Evolutionary conservation across 345 rosid genomes (phyloP).

Genomic region (Brassica napus): Da-Ae NC_063448.1:8585501-8586000

Average conservation of each 20-base stretch:
- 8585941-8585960: no score
- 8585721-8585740: background rate
- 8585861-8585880: no score
- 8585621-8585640: conserved; percentile 26
- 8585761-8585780: no score
- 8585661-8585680: conserved; percentile 27
- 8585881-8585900: no score
- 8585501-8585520: conserved; percentile 86
- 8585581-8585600: background rate
- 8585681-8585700: conserved; percentile 49
- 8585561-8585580: background rate
- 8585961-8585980: no score
- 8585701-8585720: conserved; percentile 29
- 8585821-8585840: no score
- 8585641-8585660: conserved; percentile 44
- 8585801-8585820: no score
- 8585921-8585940: no score
- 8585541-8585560: conserved; percentile 27
- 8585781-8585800: no score
- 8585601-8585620: conserved; percentile 8
- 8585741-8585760: background rate
- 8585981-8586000: no score
- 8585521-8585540: conserved; percentile 90
- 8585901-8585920: no score
- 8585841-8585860: no score